phyloP scores from a whole-genome alignment of 1,284 basidiomycete species.

The Golubevia pallescens region DNA sequence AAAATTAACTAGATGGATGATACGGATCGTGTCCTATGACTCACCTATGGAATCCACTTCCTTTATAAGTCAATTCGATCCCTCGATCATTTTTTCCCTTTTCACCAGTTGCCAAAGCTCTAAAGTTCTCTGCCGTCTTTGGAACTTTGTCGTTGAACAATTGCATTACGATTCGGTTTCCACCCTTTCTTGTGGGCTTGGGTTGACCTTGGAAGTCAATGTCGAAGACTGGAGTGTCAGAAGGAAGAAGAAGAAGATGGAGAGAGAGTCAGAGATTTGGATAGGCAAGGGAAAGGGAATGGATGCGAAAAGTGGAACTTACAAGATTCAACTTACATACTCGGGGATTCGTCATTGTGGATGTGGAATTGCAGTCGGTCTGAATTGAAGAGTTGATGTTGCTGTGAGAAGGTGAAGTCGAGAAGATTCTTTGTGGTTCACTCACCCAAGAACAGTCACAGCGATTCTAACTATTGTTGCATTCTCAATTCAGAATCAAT shows the following conservation, averaged over 20 bases:
- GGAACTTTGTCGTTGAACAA: conserved; percentile 54
- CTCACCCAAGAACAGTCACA: no score
- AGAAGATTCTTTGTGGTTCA: no score
- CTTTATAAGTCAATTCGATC: conserved; percentile 31
- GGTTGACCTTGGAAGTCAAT: conserved; percentile 31
- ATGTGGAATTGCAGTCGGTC: no score
- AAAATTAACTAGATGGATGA: no score
- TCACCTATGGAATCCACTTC: conserved; percentile 48
- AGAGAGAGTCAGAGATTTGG: no score
- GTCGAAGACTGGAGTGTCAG: conserved; percentile 30
- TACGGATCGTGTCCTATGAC: no score
- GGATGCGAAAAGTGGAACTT: no score
- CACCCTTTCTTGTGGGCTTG: conserved; percentile 28
- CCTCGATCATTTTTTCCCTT: conserved; percentile 35
- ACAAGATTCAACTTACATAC: not conserved
- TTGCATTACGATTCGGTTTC: conserved; percentile 58
- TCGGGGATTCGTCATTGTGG: not conserved
- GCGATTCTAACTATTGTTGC: no score
- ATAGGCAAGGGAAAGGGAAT: no score
- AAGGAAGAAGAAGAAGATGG: not conserved
- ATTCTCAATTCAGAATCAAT: no score
- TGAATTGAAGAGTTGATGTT: no score
- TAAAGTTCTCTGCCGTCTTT: conserved; percentile 61
- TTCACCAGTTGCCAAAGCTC: conserved; percentile 49
- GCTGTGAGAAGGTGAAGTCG: no score